Conservation (phyloP, 371 early-diverging fungal species). For the Apophysomyces trapeziformis region DNA sequence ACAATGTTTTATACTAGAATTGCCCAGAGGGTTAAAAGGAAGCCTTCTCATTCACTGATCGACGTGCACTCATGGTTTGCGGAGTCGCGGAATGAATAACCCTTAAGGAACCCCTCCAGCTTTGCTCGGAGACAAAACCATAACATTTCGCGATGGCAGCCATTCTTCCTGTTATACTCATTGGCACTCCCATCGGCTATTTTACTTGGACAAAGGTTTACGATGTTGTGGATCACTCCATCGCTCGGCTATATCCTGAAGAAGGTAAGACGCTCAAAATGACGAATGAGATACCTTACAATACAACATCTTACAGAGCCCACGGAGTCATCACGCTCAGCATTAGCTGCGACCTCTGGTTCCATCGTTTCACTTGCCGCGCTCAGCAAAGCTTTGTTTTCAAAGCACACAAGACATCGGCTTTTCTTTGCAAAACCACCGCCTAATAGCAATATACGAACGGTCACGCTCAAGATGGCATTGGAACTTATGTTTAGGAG, state of each 20-base stretch:
- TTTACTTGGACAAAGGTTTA: conserved; percentile 42
- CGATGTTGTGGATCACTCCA: conserved; percentile 33
- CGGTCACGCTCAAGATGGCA: conserved; percentile 41
- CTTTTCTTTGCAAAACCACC: conserved; percentile 50
- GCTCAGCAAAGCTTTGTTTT: conserved; percentile 34
- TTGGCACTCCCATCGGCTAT: conserved; percentile 46
- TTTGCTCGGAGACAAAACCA: no score
- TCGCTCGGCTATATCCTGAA: conserved; percentile 9
- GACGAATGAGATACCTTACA: background rate
- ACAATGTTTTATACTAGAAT: no score
- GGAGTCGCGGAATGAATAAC: no score
- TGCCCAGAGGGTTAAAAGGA: no score
- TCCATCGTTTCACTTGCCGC: conserved; percentile 28
- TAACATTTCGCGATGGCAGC: conserved; percentile 33
- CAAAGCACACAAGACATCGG: conserved; percentile 36
- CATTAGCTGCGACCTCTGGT: conserved; percentile 26
- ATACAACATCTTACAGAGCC: conserved; percentile 1
- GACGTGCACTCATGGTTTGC: no score
- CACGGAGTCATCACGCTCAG: conserved; percentile 21
- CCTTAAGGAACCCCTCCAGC: no score
- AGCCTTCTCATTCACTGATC: no score
- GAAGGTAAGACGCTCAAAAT: background rate
- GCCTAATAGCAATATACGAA: conserved; percentile 35
- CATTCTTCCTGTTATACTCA: conserved; percentile 38
- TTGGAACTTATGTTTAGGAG: conserved; percentile 38